Percentiles rank a stretch among this genome's conserved stretches.
phyloP scores from a whole-genome alignment of 768 basidiomycete genomes.

The Glaciozyma martinii region DNA sequence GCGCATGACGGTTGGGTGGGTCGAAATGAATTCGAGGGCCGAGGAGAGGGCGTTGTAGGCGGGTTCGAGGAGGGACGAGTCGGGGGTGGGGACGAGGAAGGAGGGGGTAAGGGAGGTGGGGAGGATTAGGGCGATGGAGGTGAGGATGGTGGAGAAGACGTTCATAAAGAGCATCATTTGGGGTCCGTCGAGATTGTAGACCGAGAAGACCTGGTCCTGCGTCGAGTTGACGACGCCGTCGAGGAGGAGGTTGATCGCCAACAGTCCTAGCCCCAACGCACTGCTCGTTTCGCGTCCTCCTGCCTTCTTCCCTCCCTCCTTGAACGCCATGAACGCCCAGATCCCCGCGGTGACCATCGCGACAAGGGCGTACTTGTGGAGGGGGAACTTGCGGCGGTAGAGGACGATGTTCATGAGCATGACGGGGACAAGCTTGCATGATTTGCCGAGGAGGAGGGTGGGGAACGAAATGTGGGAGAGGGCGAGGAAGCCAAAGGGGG shows the following conservation, averaged over 20 bases:
- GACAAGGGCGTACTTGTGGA: conserved; percentile 93
- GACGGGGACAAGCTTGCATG: conserved; percentile 96
- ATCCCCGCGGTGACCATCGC: conserved; percentile 79
- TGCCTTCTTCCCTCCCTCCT: conserved; percentile 46
- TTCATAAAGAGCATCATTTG: conserved; percentile 99
- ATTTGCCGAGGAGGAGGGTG: conserved; percentile 96
- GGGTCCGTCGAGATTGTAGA: conserved; percentile 67
- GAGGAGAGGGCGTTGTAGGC: conserved; percentile 56
- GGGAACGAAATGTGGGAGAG: conserved; percentile 95
- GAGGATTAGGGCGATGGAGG: conserved; percentile 55
- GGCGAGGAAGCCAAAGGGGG: conserved; percentile 91
- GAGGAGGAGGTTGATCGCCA: conserved; percentile 74
- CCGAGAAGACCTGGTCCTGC: conserved; percentile 88
- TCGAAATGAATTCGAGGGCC: conserved; percentile 63
- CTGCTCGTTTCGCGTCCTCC: conserved; percentile 43
- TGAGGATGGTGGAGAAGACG: conserved; percentile 64
- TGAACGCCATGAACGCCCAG: conserved; percentile 63
- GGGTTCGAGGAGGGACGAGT: conserved; percentile 36
- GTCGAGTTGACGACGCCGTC: conserved; percentile 93
- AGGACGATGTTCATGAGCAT: conserved; percentile 95
- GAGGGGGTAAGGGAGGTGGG: conserved; percentile 46
- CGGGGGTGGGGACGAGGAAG: conserved; percentile 58
- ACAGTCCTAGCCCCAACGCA: conserved; percentile 62
- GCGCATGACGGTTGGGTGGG: conserved; percentile 62
- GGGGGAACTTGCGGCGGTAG: conserved; percentile 83